Evolutionary conservation across 2,329 filamentous ascomycete species (phyloP).

Genomic region (Penicillium sp.): DNA sequence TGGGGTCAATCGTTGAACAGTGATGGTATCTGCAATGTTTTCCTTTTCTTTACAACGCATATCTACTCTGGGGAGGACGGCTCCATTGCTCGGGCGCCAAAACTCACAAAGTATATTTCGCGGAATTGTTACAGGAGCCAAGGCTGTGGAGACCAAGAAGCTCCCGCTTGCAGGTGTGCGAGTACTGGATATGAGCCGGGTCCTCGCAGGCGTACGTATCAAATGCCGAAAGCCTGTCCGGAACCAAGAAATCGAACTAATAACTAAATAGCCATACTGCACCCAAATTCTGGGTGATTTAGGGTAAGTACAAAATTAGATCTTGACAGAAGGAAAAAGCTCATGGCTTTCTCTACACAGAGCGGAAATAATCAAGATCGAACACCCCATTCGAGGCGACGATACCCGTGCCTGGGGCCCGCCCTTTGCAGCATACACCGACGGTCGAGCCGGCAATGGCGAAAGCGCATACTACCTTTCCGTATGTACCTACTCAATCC

Average conservation of each 20-base stretch:
- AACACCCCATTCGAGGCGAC: constrained; percentile 87
- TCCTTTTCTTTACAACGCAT: not conserved
- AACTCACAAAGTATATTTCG: not conserved
- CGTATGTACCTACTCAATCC: constrained; percentile 53
- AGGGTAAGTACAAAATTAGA: constrained; percentile 62
- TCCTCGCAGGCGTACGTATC: constrained; percentile 78
- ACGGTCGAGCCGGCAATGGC: constrained; percentile 66
- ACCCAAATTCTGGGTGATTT: constrained; percentile 96
- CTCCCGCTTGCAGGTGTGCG: constrained; percentile 80
- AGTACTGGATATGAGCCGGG: constrained; percentile 94
- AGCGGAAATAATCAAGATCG: constrained; percentile 95
- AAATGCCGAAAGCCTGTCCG: constrained; percentile 4
- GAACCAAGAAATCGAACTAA: constrained; percentile 2
- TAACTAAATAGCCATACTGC: constrained; percentile 74
- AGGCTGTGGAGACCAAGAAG: not conserved
- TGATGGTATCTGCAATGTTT: not conserved
- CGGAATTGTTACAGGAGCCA: not conserved
- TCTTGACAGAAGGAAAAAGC: not conserved
- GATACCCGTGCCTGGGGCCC: constrained; percentile 97
- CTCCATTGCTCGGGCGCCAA: not conserved
- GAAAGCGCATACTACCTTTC: constrained; percentile 94
- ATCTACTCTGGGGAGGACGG: not conserved
- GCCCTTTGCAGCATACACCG: constrained; percentile 79
- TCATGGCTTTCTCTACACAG: constrained; percentile 50
- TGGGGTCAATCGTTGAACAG: not conserved